Percentiles rank a stretch among this genome's conserved stretches.
These are phyloP conservation scores for Adenanthera pavonina DNA, from an alignment of 306 rosid species.

Conservation along the genomic window DNA sequence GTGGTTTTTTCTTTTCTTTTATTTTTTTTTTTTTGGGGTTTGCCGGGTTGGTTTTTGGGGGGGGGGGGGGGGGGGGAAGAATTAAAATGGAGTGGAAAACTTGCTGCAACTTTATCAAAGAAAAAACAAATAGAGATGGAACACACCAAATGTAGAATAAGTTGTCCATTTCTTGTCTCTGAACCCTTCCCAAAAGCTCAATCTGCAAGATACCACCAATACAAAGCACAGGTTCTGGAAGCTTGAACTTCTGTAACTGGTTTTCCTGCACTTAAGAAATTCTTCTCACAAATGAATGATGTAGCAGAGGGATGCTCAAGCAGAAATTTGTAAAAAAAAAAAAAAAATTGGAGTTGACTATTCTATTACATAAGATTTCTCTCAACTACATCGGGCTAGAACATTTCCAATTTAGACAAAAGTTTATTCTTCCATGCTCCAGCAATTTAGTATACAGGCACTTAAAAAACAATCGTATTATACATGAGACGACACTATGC, in stretches of 20 bases:
- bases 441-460: background rate
- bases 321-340: background rate
- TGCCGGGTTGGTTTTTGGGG: no score
- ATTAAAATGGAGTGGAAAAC: slow-evolving; percentile 31
- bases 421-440: slow-evolving; percentile 1
- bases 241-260: slow-evolving; percentile 71
- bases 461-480: background rate
- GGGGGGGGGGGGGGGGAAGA: background rate
- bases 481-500: background rate
- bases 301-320: slow-evolving; percentile 16
- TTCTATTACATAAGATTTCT: slow-evolving; percentile 15
- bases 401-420: slow-evolving; percentile 13
- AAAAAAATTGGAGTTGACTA: slow-evolving; percentile 1
- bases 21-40: no score
- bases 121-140: slow-evolving; percentile 11
- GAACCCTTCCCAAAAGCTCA: slow-evolving; percentile 90
- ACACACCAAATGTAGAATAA: slow-evolving; percentile 85
- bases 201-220: slow-evolving; percentile 90
- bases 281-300: slow-evolving; percentile 28
- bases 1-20: no score
- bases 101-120: slow-evolving; percentile 11
- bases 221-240: slow-evolving; percentile 93
- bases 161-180: slow-evolving; percentile 85
- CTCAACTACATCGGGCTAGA: slow-evolving; percentile 6
- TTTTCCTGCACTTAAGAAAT: slow-evolving; percentile 56